Evolutionary conservation across 2,329 filamentous ascomycete species (phyloP).

Genomic region (Lojkania enalia): DNA sequence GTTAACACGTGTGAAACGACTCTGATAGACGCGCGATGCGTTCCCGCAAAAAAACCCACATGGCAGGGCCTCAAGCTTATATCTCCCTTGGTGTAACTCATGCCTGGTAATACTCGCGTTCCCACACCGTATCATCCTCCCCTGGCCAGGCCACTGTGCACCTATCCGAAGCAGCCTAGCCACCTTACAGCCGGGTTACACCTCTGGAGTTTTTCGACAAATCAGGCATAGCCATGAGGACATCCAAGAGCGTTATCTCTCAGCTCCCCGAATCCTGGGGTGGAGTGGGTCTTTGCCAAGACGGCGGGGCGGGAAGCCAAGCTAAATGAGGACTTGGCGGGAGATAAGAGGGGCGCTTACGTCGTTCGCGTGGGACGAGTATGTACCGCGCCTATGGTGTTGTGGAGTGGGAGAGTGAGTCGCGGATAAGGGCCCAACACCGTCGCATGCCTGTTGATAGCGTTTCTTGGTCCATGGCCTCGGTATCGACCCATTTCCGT

Average conservation of each 20-base stretch:
- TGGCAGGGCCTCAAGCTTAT: conserved; percentile 13
- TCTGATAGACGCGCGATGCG: not conserved
- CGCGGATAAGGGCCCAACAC: conserved; percentile 36
- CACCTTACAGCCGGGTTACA: too few relatives aligned
- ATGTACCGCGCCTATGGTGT: not conserved
- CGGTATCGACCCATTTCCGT: conserved; percentile 37
- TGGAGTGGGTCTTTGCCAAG: conserved; percentile 24
- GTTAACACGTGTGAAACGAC: not conserved
- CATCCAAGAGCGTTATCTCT: conserved; percentile 28
- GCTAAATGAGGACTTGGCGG: conserved; percentile 27
- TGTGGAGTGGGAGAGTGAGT: not conserved
- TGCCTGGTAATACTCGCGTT: too few relatives aligned
- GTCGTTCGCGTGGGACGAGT: conserved; percentile 15
- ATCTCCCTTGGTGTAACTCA: too few relatives aligned
- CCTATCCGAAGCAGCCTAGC: too few relatives aligned
- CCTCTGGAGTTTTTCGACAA: conserved; percentile 20
- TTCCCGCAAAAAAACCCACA: conserved; percentile 5
- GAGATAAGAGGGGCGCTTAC: conserved; percentile 29
- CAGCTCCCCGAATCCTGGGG: conserved; percentile 17
- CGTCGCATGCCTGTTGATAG: conserved; percentile 44
- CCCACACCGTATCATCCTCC: too few relatives aligned
- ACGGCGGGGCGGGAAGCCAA: conserved; percentile 25
- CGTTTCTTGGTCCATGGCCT: conserved; percentile 35
- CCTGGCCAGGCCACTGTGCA: conserved; percentile 1
- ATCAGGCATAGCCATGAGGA: conserved; percentile 19